Conservation (phyloP, 2,329 filamentous ascomycete species). For the Aspergillus sojae region DNA sequence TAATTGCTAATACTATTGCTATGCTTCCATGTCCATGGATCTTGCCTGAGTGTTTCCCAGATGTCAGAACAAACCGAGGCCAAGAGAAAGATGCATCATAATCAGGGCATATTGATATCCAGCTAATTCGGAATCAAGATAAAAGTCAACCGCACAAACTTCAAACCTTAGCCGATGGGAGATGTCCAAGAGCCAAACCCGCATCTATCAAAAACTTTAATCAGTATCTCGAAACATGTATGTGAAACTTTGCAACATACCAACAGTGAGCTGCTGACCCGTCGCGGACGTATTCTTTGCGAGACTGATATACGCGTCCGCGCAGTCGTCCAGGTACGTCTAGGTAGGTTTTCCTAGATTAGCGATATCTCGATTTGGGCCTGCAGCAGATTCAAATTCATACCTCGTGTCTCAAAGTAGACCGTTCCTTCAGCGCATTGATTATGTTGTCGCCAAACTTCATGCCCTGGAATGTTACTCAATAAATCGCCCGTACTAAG, state of each 20-base stretch:
- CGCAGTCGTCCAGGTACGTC: slow-evolving; percentile 3
- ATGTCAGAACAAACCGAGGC: not conserved
- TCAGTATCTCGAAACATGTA: not conserved
- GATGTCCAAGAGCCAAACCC: not conserved
- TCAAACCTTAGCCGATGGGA: not conserved
- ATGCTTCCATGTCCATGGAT: not conserved
- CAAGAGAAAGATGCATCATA: not conserved
- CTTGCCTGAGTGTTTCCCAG: not conserved
- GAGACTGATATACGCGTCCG: not conserved
- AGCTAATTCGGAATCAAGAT: not conserved
- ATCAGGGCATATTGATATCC: not conserved
- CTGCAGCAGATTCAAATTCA: not conserved
- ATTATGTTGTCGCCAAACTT: not conserved
- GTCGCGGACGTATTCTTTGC: slow-evolving; percentile 1
- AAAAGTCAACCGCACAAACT: not conserved
- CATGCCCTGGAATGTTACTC: not conserved
- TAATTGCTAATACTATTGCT: not conserved
- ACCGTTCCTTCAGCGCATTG: not conserved
- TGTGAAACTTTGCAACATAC: not conserved
- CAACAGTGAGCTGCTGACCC: slow-evolving; percentile 2
- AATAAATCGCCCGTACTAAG: not conserved
- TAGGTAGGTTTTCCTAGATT: not conserved
- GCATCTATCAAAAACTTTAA: not conserved
- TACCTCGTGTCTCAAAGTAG: slow-evolving; percentile 1
- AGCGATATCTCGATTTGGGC: not conserved